These are phyloP conservation scores for Kodamaea anthophila DNA, from an alignment of 1,139 yeast species.

Conservation along the genomic window DNA sequence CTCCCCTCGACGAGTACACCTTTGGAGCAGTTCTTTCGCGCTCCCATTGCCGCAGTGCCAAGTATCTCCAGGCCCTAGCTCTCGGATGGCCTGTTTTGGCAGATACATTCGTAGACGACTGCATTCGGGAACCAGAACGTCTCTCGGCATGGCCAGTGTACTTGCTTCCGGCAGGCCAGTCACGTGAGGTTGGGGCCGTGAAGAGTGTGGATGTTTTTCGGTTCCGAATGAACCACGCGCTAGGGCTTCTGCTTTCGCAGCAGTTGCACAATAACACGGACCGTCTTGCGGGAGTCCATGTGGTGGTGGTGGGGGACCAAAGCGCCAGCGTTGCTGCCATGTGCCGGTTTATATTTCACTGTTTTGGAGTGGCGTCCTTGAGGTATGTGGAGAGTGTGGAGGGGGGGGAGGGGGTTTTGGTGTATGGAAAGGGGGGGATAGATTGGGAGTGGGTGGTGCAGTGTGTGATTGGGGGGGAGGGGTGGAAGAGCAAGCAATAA, in stretches of 20 bases:
- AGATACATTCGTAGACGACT: slow-evolving; percentile 52
- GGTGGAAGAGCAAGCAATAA: no score
- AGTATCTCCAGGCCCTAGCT: slow-evolving; percentile 79
- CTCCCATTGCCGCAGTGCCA: slow-evolving; percentile 57
- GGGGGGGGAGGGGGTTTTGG: no score
- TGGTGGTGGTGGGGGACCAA: slow-evolving; percentile 26
- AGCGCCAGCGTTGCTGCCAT: slow-evolving; percentile 20
- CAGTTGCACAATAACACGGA: slow-evolving; percentile 36
- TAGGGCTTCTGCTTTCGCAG: slow-evolving; percentile 17
- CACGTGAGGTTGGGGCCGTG: slow-evolving; percentile 28
- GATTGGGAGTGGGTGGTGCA: slow-evolving; percentile 78
- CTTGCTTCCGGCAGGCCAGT: slow-evolving; percentile 68
- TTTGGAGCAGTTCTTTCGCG: slow-evolving; percentile 67
- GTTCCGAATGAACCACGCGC: slow-evolving; percentile 29
- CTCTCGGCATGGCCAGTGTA: slow-evolving; percentile 46
- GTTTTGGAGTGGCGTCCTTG: slow-evolving; percentile 38
- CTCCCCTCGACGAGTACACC: slow-evolving; percentile 17
- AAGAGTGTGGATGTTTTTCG: slow-evolving; percentile 37
- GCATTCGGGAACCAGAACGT: slow-evolving; percentile 22
- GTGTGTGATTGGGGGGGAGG: slow-evolving; percentile 45
- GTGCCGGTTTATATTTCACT: slow-evolving; percentile 40
- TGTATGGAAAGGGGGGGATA: slow-evolving; percentile 26
- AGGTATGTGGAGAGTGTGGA: slow-evolving; percentile 15
- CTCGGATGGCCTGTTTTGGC: slow-evolving; percentile 86
- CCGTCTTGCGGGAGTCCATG: slow-evolving; percentile 23